Evolutionary conservation across 2,329 filamentous ascomycete species (phyloP).

Genomic region (Pseudogymnoascus sp.): DNA sequence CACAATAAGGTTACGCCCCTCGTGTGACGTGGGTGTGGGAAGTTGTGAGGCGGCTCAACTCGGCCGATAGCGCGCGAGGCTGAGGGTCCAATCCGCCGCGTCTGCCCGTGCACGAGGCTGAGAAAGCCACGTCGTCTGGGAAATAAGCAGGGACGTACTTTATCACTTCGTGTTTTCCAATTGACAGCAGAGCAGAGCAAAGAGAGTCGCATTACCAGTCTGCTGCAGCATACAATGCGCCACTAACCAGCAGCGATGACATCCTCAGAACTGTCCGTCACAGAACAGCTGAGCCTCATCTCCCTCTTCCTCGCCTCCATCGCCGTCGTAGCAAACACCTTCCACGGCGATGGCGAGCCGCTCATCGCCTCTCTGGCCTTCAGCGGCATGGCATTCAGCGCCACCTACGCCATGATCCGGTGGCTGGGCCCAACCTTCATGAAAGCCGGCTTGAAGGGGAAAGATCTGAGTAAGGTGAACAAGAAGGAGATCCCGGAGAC

Average conservation of each 20-base stretch:
- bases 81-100: not conserved
- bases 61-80: not conserved
- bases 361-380: constrained; percentile 83
- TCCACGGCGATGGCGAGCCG: constrained; percentile 76
- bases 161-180: not conserved
- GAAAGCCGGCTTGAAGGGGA: constrained; percentile 78
- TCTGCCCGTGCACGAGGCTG: not conserved
- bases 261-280: constrained; percentile 37
- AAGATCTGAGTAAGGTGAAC: constrained; percentile 73
- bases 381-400: constrained; percentile 73
- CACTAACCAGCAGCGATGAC: constrained; percentile 10
- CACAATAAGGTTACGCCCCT: not conserved
- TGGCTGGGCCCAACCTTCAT: constrained; percentile 92
- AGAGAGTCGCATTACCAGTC: not conserved
- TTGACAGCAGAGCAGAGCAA: not conserved
- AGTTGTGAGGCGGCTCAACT: not conserved
- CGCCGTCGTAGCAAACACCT: constrained; percentile 69
- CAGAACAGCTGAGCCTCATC: constrained; percentile 48
- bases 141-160: too few species aligned
- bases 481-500: constrained; percentile 81
- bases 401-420: constrained; percentile 76
- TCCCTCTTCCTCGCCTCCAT: constrained; percentile 61
- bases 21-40: not conserved
- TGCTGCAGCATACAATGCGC: not conserved
- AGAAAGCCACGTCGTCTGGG: not conserved